phyloP scores from a whole-genome alignment of 2,329 filamentous ascomycete genomes.

The Talaromyces sp. region DNA sequence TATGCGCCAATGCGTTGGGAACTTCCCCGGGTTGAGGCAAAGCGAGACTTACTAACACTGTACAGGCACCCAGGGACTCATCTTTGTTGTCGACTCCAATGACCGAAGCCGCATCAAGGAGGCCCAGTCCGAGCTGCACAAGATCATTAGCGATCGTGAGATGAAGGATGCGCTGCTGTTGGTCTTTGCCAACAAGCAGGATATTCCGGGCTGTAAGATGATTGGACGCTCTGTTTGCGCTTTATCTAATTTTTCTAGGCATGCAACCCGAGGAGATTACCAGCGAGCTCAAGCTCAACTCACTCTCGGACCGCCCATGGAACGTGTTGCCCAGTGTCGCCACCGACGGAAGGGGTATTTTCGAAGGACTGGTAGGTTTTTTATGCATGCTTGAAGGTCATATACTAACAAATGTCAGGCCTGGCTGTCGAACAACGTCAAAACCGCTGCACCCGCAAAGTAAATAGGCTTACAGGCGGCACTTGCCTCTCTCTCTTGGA shows the following conservation, averaged over 20 bases:
- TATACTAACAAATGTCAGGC: slow-evolving; percentile 36
- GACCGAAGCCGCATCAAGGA: slow-evolving; percentile 89
- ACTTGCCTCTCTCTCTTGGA: slow-evolving; percentile 25
- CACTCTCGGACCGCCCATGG: slow-evolving; percentile 79
- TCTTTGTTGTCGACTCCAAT: slow-evolving; percentile 97
- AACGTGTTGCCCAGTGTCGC: slow-evolving; percentile 79
- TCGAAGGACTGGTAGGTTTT: slow-evolving; percentile 64
- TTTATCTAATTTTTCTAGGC: slow-evolving; percentile 42
- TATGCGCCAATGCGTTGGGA: slow-evolving; percentile 30
- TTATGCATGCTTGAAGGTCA: slow-evolving; percentile 9
- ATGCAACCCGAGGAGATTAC: slow-evolving; percentile 77
- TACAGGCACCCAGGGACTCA: slow-evolving; percentile 87
- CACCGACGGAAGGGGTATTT: slow-evolving; percentile 71
- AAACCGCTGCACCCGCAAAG: slow-evolving; percentile 43
- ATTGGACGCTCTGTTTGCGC: too few relatives aligned
- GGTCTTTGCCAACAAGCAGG: slow-evolving; percentile 99
- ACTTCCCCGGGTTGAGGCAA: background rate
- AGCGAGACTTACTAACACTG: background rate
- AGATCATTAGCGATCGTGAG: slow-evolving; percentile 96
- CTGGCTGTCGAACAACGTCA: slow-evolving; percentile 81
- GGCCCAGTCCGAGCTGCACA: slow-evolving; percentile 86
- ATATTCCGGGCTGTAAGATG: slow-evolving; percentile 74
- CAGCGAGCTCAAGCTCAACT: slow-evolving; percentile 66
- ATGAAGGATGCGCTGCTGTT: slow-evolving; percentile 92
- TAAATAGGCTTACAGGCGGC: slow-evolving; percentile 14